Evolutionary conservation across 1,284 basidiomycete species (phyloP), one percentile per base, ranked within the genome.

Genomic region (Neolentinus lepideus): DNA sequence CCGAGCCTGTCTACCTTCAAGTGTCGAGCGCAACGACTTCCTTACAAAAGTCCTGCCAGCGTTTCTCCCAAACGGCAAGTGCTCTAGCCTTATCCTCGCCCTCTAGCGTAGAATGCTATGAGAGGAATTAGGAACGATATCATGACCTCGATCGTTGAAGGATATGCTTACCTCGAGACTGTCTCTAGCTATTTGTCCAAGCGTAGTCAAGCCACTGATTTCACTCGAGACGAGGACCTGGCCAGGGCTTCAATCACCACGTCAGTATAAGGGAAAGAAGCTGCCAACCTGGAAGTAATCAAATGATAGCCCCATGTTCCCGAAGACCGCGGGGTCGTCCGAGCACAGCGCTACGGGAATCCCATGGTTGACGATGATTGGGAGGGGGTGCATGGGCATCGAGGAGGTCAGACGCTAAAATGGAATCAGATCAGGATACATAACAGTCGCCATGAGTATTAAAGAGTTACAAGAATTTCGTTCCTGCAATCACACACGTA

Each of bases 281-380:
- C 27, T 47, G n/a, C n/a, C n/a, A n/a, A 79, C 84, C 72, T 88
- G 85, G 69, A 77, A 88, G 65, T 80, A 88, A 66, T 88, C 86
- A 63, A 78, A 89, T 0, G 85, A 83, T 11, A 88, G 71, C 0
- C 86, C 86, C 79, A 85, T 84, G 61, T 87, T 88, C 22, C 86
- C 85, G 64, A 91, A 90, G n/a, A 84, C 75, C 1, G 82, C 74
- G 2, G 88, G 86, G 62, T 91, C 88, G 63, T 91, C 88, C 2
- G 84, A 88, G 62, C 76, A 81, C 2, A 91, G 73, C 0, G 81
- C 81, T 8, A 91, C 80, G 9, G 82, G 80, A 2, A 90, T 76
- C 2, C 88, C 85, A 55, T 86, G 72, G 64, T 88, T 88, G 52
- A 91, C 65, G 52, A 90, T 66, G 19, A 80, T 74, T 0, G 85